Evolutionary conservation across 1,284 basidiomycete species (phyloP).

Genomic region (Golubevia pallescens): DNA sequence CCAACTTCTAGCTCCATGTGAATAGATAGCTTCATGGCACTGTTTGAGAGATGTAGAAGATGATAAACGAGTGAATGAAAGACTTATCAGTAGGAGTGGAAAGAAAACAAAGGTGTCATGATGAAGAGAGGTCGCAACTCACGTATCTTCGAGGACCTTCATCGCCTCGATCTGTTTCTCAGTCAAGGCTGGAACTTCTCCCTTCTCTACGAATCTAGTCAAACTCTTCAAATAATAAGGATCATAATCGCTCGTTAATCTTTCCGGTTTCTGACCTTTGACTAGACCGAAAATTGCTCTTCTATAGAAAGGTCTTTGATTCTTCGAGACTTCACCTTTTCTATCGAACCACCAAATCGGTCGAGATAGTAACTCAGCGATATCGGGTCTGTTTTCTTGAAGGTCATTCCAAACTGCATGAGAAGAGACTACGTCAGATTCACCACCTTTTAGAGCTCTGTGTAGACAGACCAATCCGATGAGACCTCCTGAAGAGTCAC

Average conservation of each 20-base stretch:
- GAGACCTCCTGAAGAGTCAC: slow-evolving; percentile 39
- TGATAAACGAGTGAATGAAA: too few relatives aligned
- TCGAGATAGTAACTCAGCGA: slow-evolving; percentile 63
- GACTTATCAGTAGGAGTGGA: too few relatives aligned
- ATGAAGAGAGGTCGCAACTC: not conserved
- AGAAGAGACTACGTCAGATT: slow-evolving; percentile 66
- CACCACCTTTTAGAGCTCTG: slow-evolving; percentile 66
- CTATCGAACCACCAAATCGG: slow-evolving; percentile 56
- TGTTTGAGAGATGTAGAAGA: not conserved
- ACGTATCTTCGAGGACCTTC: slow-evolving; percentile 65
- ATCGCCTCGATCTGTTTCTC: slow-evolving; percentile 65
- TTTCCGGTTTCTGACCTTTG: slow-evolving; percentile 23
- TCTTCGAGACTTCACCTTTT: slow-evolving; percentile 39
- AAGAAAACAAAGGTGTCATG: too few relatives aligned
- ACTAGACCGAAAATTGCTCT: slow-evolving; percentile 35
- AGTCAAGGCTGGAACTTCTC: slow-evolving; percentile 64
- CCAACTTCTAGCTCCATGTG: slow-evolving; percentile 67
- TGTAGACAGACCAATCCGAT: slow-evolving; percentile 67
- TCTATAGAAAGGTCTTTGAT: slow-evolving; percentile 27
- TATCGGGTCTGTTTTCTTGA: slow-evolving; percentile 66
- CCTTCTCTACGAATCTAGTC: slow-evolving; percentile 59
- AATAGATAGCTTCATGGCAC: slow-evolving; percentile 61
- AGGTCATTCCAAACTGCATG: slow-evolving; percentile 67
- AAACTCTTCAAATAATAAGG: slow-evolving; percentile 56
- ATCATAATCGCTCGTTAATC: slow-evolving; percentile 43